Evolutionary conservation across 805 yeast genomes (phyloP).

Genomic region (Maudiozyma serrabonitensis): DNA sequence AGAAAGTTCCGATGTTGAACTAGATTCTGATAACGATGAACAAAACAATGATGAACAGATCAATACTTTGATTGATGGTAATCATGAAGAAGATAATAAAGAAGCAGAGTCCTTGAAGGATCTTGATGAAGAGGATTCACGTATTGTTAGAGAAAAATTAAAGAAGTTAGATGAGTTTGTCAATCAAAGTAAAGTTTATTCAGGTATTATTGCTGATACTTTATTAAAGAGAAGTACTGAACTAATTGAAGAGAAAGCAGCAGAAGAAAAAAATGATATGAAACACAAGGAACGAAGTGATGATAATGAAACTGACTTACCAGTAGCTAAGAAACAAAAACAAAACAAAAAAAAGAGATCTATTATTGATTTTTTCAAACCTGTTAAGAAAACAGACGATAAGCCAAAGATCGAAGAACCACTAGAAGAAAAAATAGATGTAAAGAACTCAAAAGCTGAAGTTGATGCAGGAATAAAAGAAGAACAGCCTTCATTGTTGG

Average conservation of each 20-base stretch:
- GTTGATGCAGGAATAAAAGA: conserved; percentile 10
- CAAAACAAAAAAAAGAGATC: conserved; percentile 4
- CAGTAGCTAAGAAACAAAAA: conserved; percentile 15
- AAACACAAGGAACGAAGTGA: conserved; percentile 12
- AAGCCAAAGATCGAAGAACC: conserved; percentile 10
- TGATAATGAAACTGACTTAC: conserved; percentile 3
- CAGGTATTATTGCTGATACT: conserved; percentile 77
- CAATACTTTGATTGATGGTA: conserved; percentile 7
- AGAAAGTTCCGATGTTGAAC: conserved; percentile 10
- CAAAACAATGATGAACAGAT: conserved; percentile 8
- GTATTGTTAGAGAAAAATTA: conserved; percentile 49
- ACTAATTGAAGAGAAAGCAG: conserved; percentile 22
- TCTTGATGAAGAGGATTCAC: conserved; percentile 28
- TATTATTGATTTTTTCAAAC: conserved; percentile 18
- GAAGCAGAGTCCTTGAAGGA: conserved; percentile 10
- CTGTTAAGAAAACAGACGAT: neutral
- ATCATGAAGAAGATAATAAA: conserved; percentile 3
- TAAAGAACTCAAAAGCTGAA: conserved; percentile 1
- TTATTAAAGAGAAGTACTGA: conserved; percentile 39
- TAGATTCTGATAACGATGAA: conserved; percentile 20
- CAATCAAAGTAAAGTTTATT: conserved; percentile 80
- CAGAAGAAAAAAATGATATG: conserved; percentile 14
- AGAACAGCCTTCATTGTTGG: conserved; percentile 46
- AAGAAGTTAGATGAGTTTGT: conserved; percentile 63
- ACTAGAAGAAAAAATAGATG: conserved; percentile 8